phyloP scores from a whole-genome alignment of 805 yeast genomes.

The Deakozyma indianensis region DNA sequence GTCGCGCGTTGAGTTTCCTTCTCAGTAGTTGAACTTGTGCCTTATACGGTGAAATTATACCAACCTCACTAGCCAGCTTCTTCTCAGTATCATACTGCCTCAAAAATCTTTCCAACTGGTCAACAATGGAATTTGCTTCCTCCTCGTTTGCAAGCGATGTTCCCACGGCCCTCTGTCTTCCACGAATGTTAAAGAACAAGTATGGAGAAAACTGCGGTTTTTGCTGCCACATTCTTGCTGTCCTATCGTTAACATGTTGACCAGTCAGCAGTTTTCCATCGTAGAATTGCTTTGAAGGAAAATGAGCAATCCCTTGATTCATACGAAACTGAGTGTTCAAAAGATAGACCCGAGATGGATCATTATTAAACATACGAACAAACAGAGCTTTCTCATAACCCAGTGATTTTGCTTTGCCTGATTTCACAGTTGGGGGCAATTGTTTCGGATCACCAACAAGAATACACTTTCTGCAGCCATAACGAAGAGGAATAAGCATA shows the following conservation, averaged over 20 bases:
- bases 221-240: slow-evolving; percentile 63
- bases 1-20: slow-evolving; percentile 38
- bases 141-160: slow-evolving; percentile 55
- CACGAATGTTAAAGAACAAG: slow-evolving; percentile 54
- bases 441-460: slow-evolving; percentile 99
- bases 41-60: slow-evolving; percentile 88
- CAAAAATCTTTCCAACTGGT: slow-evolving; percentile 44
- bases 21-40: slow-evolving; percentile 60
- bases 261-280: slow-evolving; percentile 64
- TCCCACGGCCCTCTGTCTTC: slow-evolving; percentile 39
- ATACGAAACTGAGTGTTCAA: slow-evolving; percentile 91
- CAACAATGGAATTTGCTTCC: slow-evolving; percentile 65
- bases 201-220: slow-evolving; percentile 51
- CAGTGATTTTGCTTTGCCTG: slow-evolving; percentile 68
- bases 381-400: slow-evolving; percentile 85
- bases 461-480: slow-evolving; percentile 79
- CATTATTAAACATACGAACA: slow-evolving; percentile 74
- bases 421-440: slow-evolving; percentile 90
- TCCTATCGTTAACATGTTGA: slow-evolving; percentile 45
- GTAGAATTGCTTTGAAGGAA: slow-evolving; percentile 81
- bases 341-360: slow-evolving; percentile 47
- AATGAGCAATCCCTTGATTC: slow-evolving; percentile 84
- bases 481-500: slow-evolving; percentile 79
- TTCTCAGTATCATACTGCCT: slow-evolving; percentile 27
- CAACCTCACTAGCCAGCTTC: slow-evolving; percentile 60